Evolutionary conservation across 140 eudicot genomes (phyloP).

Genomic region (Senecio squalidus): DNA sequence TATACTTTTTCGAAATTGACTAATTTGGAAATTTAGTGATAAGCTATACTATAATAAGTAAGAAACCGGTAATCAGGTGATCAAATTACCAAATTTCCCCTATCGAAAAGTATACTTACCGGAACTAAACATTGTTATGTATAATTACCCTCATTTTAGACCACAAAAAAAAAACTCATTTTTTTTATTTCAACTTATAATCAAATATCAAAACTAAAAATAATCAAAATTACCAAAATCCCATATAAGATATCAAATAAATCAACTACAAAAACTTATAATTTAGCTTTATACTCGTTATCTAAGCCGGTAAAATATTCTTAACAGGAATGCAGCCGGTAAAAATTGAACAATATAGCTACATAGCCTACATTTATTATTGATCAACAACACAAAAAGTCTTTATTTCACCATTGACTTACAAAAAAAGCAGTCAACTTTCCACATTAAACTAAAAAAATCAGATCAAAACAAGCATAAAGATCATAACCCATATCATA

Average conservation of each 20-base stretch:
- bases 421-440: slow-evolving; percentile 7
- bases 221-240: slow-evolving; percentile 13
- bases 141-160: slow-evolving; percentile 6
- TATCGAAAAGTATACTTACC: too few relatives aligned
- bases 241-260: slow-evolving; percentile 18
- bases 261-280: slow-evolving; percentile 6
- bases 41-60: too few relatives aligned
- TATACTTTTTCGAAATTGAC: too few relatives aligned
- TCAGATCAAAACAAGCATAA: slow-evolving; percentile 25
- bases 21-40: too few relatives aligned
- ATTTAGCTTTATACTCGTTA: too few relatives aligned
- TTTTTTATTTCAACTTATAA: slow-evolving; percentile 8
- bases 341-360: background rate
- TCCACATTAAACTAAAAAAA: slow-evolving; percentile 3
- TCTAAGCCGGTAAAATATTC: too few relatives aligned
- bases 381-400: background rate
- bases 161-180: background rate
- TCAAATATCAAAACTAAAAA: slow-evolving; percentile 5
- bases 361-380: slow-evolving; percentile 3
- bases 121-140: too few relatives aligned
- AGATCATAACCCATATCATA: slow-evolving; percentile 22
- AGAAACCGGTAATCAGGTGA: too few relatives aligned
- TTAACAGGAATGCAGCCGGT: too few relatives aligned
- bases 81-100: too few relatives aligned
- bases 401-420: slow-evolving; percentile 11